A percentile compares a stretch with the other conserved stretches of the same genome.
phyloP scores from a whole-genome alignment of 148 eudicot genomes.

The Arbutus unedo region DNA sequence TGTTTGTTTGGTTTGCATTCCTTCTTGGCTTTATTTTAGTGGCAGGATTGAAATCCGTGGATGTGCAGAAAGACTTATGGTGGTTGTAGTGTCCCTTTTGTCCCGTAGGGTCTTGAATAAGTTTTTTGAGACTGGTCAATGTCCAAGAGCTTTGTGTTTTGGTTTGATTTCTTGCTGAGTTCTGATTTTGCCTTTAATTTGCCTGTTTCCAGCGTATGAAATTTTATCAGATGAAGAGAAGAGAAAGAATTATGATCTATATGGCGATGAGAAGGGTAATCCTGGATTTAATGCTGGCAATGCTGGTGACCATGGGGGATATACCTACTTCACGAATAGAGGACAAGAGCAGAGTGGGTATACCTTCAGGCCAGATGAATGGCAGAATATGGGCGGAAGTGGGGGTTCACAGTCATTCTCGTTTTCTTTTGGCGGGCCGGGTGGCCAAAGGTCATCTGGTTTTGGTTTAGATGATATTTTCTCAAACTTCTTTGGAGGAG shows the following conservation, averaged over 20 bases:
- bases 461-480: constrained; percentile 80
- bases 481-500: constrained; percentile 61
- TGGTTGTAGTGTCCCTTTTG: background rate
- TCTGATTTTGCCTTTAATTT: constrained; percentile 12
- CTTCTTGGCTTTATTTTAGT: background rate
- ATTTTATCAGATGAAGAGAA: constrained; percentile 84
- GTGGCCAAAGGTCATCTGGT: constrained; percentile 55
- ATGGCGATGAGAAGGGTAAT: constrained; percentile 77
- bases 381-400: constrained; percentile 78
- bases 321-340: constrained; percentile 64
- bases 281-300: constrained; percentile 73
- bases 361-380: constrained; percentile 48
- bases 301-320: constrained; percentile 54
- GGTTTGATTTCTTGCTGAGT: background rate
- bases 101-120: background rate
- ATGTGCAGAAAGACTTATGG: background rate
- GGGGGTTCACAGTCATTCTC: constrained; percentile 68
- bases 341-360: constrained; percentile 69
- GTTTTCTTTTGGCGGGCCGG: constrained; percentile 82
- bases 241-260: constrained; percentile 88
- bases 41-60: background rate
- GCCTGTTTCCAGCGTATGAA: constrained; percentile 69
- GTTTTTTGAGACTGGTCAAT: background rate
- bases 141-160: background rate
- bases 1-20: no score